phyloP scores from a whole-genome alignment of 2,329 filamentous ascomycete species.

The Cercospora berteroae region DNA sequence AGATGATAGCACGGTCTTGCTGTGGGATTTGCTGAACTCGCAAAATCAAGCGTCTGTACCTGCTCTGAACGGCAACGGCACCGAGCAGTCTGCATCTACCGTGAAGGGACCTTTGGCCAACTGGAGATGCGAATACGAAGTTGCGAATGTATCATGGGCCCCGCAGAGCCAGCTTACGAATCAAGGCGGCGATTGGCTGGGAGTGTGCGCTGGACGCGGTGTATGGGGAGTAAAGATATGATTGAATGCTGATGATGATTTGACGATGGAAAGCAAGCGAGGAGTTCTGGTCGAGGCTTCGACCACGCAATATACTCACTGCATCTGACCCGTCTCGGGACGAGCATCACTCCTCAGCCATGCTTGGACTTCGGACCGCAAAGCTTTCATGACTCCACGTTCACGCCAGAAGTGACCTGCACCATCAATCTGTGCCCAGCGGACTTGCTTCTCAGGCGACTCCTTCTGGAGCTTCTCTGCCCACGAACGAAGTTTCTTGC shows the following conservation, averaged over 20 bases:
- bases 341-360: conserved; percentile 24
- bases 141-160: conserved; percentile 82
- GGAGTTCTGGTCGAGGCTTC: not conserved
- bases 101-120: conserved; percentile 67
- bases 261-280: not conserved
- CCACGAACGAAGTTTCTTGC: conserved; percentile 67
- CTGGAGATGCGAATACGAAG: conserved; percentile 85
- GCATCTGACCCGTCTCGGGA: not conserved
- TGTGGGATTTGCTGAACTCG: conserved; percentile 86
- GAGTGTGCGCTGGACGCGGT: conserved; percentile 75
- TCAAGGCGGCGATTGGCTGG: conserved; percentile 79
- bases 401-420: conserved; percentile 55
- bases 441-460: conserved; percentile 36
- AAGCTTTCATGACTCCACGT: conserved; percentile 34
- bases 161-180: conserved; percentile 65
- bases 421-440: conserved; percentile 46
- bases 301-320: not conserved
- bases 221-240: conserved; percentile 70
- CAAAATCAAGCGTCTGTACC: conserved; percentile 44
- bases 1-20: conserved; percentile 85
- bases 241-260: conserved; percentile 20
- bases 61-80: conserved; percentile 32
- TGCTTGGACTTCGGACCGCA: conserved; percentile 27
- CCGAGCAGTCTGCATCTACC: conserved; percentile 41
- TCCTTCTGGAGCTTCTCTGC: conserved; percentile 49